Percentiles rank a stretch among this genome's conserved stretches.
These are phyloP conservation scores for Sideroxylon spinosum DNA, from an alignment of 179 eudicot species.

Conservation along the genomic window DNA sequence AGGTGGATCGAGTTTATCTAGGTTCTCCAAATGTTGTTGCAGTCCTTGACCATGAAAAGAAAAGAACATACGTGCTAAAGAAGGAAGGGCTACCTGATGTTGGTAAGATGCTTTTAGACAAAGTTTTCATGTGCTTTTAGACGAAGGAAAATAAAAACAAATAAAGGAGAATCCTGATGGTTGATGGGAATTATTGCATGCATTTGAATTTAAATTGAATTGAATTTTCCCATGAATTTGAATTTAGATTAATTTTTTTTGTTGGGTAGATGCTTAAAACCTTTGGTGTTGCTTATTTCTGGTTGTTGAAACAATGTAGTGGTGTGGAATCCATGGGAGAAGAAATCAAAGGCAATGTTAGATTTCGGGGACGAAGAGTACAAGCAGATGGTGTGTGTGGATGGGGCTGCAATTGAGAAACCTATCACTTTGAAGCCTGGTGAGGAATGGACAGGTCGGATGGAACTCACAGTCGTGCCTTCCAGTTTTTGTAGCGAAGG, in stretches of 20 bases:
- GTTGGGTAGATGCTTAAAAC: background rate
- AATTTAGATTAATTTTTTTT: background rate
- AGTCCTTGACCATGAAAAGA: conserved; percentile 77
- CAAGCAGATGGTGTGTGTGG: conserved; percentile 76
- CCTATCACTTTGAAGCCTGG: conserved; percentile 70
- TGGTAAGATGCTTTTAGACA: conserved; percentile 41
- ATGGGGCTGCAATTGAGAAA: conserved; percentile 63
- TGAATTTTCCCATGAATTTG: too few relatives aligned
- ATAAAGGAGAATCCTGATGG: background rate
- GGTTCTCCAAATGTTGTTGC: conserved; percentile 57
- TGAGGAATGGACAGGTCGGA: conserved; percentile 74
- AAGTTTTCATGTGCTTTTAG: background rate
- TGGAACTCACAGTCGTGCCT: conserved; percentile 51
- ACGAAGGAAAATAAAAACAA: background rate
- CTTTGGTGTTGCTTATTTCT: background rate
- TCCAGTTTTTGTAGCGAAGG: conserved; percentile 64
- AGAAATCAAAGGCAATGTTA: conserved; percentile 68
- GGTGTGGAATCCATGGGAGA: conserved; percentile 92
- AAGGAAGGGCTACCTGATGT: conserved; percentile 83
- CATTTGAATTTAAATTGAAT: background rate
- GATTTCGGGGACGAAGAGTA: conserved; percentile 79
- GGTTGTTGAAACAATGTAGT: conserved; percentile 26
- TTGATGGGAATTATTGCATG: background rate
- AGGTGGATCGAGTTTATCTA: conserved; percentile 77
- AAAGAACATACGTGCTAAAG: conserved; percentile 61